A percentile compares a stretch with the other conserved stretches of the same genome.
These are phyloP conservation scores for Ceratocystis ficicola DNA, from an alignment of 2,329 filamentous ascomycete genomes.

Conservation along the genomic window DNA sequence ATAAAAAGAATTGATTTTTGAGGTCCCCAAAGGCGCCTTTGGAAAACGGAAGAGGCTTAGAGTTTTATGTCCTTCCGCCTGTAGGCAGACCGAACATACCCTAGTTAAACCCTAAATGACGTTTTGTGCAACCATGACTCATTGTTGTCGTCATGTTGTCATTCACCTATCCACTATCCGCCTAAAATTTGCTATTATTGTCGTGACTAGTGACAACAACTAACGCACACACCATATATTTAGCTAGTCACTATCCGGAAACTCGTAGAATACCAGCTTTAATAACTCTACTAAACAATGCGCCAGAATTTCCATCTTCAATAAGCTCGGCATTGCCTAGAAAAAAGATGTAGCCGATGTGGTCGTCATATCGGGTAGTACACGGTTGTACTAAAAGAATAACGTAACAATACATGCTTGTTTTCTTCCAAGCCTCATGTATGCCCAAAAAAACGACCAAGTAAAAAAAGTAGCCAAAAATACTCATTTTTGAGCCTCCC, in stretches of 20 bases:
- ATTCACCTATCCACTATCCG: no score
- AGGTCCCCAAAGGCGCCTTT: background rate
- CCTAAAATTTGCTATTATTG: no score
- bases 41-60: no score
- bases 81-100: background rate
- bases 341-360: background rate
- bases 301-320: background rate
- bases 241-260: background rate
- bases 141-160: background rate
- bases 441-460: background rate
- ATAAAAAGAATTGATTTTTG: background rate
- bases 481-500: background rate
- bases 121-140: background rate
- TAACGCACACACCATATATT: background rate
- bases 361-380: background rate
- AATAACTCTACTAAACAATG: slow-evolving; percentile 13
- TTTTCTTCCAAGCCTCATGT: background rate
- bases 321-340: background rate
- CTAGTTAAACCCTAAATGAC: background rate
- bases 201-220: background rate
- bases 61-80: background rate
- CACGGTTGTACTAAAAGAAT: slow-evolving; percentile 3
- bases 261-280: background rate
- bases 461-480: background rate
- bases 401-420: slow-evolving; percentile 11